Percentiles rank a stretch among this genome's conserved stretches.
phyloP scores from a whole-genome alignment of 1,284 basidiomycete genomes.

The Malassezia pachydermatis region DNA sequence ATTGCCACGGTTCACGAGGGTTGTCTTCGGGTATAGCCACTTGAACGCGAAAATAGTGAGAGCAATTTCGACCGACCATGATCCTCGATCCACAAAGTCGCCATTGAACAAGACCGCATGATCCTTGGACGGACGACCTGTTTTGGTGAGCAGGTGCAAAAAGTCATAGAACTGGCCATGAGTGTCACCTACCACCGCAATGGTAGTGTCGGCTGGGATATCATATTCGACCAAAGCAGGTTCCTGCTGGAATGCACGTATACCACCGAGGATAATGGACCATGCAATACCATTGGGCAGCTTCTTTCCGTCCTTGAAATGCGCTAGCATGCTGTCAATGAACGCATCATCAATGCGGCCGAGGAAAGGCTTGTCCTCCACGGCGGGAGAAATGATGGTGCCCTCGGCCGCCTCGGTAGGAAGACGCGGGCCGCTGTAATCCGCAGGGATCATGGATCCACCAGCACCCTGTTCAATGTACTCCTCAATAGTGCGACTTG shows the following conservation, averaged over 20 bases:
- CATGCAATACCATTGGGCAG: constrained; percentile 69
- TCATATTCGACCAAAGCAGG: constrained; percentile 70
- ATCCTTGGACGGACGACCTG: constrained; percentile 53
- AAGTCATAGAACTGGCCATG: constrained; percentile 71
- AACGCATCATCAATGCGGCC: constrained; percentile 57
- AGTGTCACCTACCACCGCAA: constrained; percentile 39
- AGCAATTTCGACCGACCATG: constrained; percentile 94
- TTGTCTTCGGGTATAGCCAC: constrained; percentile 54
- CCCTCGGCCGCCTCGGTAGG: constrained; percentile 19
- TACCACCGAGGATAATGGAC: constrained; percentile 85
- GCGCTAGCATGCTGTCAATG: constrained; percentile 72
- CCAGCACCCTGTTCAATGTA: constrained; percentile 34
- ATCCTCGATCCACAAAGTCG: constrained; percentile 73
- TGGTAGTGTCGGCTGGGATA: constrained; percentile 63
- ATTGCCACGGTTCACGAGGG: constrained; percentile 64
- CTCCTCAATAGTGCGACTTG: constrained; percentile 27
- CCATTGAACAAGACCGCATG: constrained; percentile 47
- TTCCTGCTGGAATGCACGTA: constrained; percentile 65
- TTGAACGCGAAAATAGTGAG: constrained; percentile 89
- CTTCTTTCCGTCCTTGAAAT: constrained; percentile 83
- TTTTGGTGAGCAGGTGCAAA: constrained; percentile 73
- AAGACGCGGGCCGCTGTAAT: constrained; percentile 36
- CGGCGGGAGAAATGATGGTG: constrained; percentile 54
- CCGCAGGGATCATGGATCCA: constrained; percentile 22
- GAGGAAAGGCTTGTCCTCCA: constrained; percentile 21